These are phyloP conservation scores for Malus orientalis DNA, from an alignment of 306 rosid genomes.

Conservation along the genomic window DNA sequence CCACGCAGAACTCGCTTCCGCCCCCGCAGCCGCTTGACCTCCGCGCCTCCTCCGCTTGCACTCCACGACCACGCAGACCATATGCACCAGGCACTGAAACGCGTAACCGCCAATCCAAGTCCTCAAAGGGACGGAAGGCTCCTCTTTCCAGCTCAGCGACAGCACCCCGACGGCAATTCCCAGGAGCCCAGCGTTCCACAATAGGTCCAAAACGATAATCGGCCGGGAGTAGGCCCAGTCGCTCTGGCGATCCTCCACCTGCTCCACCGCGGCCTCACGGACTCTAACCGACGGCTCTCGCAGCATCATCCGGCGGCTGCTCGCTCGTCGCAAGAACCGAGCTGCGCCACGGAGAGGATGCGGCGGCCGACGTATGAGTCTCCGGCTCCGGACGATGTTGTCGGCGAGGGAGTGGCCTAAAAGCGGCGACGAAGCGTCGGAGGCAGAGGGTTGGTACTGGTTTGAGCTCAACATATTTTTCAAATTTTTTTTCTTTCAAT, in stretches of 20 bases:
- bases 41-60: constrained; percentile 31
- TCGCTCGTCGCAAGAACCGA: constrained; percentile 61
- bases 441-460: constrained; percentile 19
- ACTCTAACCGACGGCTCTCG: constrained; percentile 78
- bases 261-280: constrained; percentile 89
- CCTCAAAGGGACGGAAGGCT: constrained; percentile 65
- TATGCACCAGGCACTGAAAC: constrained; percentile 54
- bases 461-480: constrained; percentile 34
- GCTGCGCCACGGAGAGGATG: constrained; percentile 50
- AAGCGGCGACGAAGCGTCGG: constrained; percentile 46
- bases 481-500: not conserved
- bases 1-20: constrained; percentile 21
- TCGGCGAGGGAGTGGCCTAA: constrained; percentile 28
- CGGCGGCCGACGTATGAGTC: constrained; percentile 31
- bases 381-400: constrained; percentile 38
- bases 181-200: constrained; percentile 67
- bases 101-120: constrained; percentile 69
- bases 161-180: constrained; percentile 37
- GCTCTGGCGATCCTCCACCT: constrained; percentile 91
- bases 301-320: constrained; percentile 75
- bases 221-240: constrained; percentile 91
- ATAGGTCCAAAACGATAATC: constrained; percentile 54
- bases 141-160: constrained; percentile 41
- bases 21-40: not conserved
- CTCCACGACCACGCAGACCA: constrained; percentile 46